Evolutionary conservation across 106 monocot species (phyloP), one percentile per base, ranked within the genome.

Genomic region (Ottelia alismoides): DNA sequence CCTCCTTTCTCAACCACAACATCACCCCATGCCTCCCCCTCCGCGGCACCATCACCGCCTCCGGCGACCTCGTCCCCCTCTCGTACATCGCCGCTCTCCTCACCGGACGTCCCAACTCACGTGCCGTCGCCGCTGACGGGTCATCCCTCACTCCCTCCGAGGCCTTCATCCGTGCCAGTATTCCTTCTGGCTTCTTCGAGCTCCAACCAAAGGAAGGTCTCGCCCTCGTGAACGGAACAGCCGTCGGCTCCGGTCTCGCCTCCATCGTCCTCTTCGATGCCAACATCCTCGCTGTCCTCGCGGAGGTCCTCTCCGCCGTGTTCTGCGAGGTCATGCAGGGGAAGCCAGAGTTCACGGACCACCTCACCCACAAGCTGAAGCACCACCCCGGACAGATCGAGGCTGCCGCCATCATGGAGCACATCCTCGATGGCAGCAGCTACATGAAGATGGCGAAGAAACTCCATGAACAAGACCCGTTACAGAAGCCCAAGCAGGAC

Each of bases 351-450:
- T 94, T 49, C 66, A 88, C 94, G 19, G 96, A 96, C 70, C 88
- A 88, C 62, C 64, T 96, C 22, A 96, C 96, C 22, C 96, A 96
- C 66, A 89, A 88, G 65, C 67, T 96, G 12, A 96, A 96, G 61
- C 96, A 96, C 70, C 96, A 96, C 48, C 96, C 96, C 3, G 94
- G 94, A 0, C 94, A 94, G 65, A 94, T 94, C 54, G 88, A 88
- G 70, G 86, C 92, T 0, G 92, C 92, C 6, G 92, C 92, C 0
- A 79, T 92, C 27, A 92, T 92, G 92, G 92, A 92, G 43, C 82
- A 92, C 65, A 61, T 92, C 3, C 62, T 92, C 0, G 81, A 76
- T 0, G 92, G 92, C 73, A 83, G 69, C 76, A 53, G 82, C 22
- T 64, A 64, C 35, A 64, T 64, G 64, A 64, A 64, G 64, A 64